Base-by-base conservation (phyloP, 2,329 filamentous ascomycete genomes). In the Fusarium azukiicola region DNA sequence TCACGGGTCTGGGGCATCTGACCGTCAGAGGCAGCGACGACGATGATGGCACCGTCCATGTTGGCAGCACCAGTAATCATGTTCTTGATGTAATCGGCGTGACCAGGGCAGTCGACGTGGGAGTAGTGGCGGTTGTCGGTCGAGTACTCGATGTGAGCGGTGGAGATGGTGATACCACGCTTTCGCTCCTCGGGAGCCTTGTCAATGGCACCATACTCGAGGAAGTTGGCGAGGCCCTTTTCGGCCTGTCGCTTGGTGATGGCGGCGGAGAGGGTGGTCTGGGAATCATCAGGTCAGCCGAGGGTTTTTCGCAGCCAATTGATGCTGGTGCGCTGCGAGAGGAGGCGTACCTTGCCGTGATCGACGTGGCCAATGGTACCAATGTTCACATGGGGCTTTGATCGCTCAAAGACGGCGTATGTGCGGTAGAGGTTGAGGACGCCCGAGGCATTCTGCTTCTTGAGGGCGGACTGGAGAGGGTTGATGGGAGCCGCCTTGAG, bases 31-130 rank as follows among this genome's bases (percentile, higher is more conserved):
- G 98, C 98, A 84, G 98, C 98, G 84, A 99, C 98, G 82, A 99
- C 98, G 85, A 99, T 99, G 87, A 99, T 97, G 85, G 98, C 97
- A 85, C 98, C 98, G 85, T 99, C 98, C 98, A 99, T 99, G 92
- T 97, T 98, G 85, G 98, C 97, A 79, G 98, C 97, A 94, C 98
- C 98, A 82, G 98, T 99, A 89, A 99, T 99, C 98, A 99, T 99
- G 95, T 99, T 99, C 94, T 99, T 99, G 92, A 99, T 99, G 93
- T 99, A 99, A 96, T 99, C 98, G 90, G 98, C 98, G 95, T 99
- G 98, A 90, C 98, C 98, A 74, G 98, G 98, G 90, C 98, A 99
- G 94, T 99, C 98, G 92, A 99, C 98, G 94, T 99, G 98, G 85
- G 98, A 98, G 91, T 99, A 99, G 92, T 99, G 98, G 86, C 98